phyloP scores from a whole-genome alignment of 495 filamentous ascomycete species.

The Amniculicola lignicola region DNA sequence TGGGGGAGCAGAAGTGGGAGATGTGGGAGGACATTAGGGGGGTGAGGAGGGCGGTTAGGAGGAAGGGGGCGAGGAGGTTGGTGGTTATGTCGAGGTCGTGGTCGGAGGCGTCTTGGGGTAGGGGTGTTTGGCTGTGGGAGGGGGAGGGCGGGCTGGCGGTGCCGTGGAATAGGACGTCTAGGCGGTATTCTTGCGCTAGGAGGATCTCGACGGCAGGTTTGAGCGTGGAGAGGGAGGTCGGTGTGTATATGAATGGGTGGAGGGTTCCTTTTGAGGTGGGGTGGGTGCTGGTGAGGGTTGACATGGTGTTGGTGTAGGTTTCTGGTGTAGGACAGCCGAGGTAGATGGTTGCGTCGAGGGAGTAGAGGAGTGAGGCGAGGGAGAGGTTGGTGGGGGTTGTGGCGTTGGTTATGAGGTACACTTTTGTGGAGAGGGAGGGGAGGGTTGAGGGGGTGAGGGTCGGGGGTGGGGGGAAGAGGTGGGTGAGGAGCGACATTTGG shows the following conservation, averaged over 20 bases:
- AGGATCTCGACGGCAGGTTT: slow-evolving; percentile 46
- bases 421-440: slow-evolving; percentile 19
- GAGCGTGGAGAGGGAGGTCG: slow-evolving; percentile 47
- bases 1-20: slow-evolving; percentile 1
- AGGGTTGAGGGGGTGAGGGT: slow-evolving; percentile 21
- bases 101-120: slow-evolving; percentile 17
- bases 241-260: slow-evolving; percentile 45
- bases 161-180: slow-evolving; percentile 56
- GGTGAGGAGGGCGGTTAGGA: slow-evolving; percentile 11
- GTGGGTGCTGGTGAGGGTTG: slow-evolving; percentile 29
- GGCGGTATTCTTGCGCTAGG: slow-evolving; percentile 39
- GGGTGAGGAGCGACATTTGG: slow-evolving; percentile 23
- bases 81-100: slow-evolving; percentile 23
- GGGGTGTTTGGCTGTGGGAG: slow-evolving; percentile 34
- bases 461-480: slow-evolving; percentile 23
- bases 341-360: slow-evolving; percentile 45
- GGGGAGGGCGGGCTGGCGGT: slow-evolving; percentile 49
- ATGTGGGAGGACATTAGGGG: slow-evolving; percentile 3
- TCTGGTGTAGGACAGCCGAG: slow-evolving; percentile 39
- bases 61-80: slow-evolving; percentile 24
- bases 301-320: slow-evolving; percentile 40
- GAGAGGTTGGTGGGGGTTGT: slow-evolving; percentile 41
- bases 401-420: slow-evolving; percentile 34
- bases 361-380: slow-evolving; percentile 46
- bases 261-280: slow-evolving; percentile 40